These are phyloP conservation scores for Peronospora farinosa DNA, from an alignment of 352 stramenopile genomes.

Conservation along the genomic window DNA sequence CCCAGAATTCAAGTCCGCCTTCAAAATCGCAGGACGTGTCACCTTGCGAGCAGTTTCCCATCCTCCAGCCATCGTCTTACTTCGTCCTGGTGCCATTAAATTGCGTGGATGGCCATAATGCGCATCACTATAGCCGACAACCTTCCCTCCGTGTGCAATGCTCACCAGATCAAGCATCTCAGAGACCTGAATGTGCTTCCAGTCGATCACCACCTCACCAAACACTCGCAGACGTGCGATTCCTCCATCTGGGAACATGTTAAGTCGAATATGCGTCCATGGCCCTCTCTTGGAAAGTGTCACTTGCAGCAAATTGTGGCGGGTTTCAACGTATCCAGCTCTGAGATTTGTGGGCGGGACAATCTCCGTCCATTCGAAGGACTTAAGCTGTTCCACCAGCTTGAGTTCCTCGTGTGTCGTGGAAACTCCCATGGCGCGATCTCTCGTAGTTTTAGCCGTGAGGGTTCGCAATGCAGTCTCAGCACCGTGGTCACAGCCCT, in stretches of 20 bases:
- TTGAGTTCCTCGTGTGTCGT: slow-evolving; percentile 36
- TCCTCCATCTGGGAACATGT: slow-evolving; percentile 91
- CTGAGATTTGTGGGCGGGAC: slow-evolving; percentile 41
- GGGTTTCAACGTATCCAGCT: slow-evolving; percentile 80
- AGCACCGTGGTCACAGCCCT: slow-evolving; percentile 10
- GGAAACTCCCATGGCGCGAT: slow-evolving; percentile 50
- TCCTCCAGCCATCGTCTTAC: slow-evolving; percentile 78
- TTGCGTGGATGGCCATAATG: slow-evolving; percentile 93
- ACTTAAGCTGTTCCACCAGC: slow-evolving; percentile 44
- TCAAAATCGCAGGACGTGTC: slow-evolving; percentile 68
- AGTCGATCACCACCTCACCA: slow-evolving; percentile 64
- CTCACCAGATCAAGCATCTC: slow-evolving; percentile 84
- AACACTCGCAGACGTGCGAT: slow-evolving; percentile 85
- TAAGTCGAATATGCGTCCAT: slow-evolving; percentile 87
- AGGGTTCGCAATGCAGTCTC: slow-evolving; percentile 38
- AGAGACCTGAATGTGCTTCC: slow-evolving; percentile 37
- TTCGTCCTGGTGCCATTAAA: slow-evolving; percentile 79
- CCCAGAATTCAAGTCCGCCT: slow-evolving; percentile 34
- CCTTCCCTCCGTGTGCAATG: slow-evolving; percentile 74
- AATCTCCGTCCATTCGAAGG: slow-evolving; percentile 58
- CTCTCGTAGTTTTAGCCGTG: slow-evolving; percentile 30
- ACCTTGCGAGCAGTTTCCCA: slow-evolving; percentile 93
- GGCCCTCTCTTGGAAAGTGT: slow-evolving; percentile 29
- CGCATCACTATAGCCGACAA: slow-evolving; percentile 89
- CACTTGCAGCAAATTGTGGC: slow-evolving; percentile 80